phyloP scores from a whole-genome alignment of 2,329 filamentous ascomycete genomes.

The Thelonectria blattea region DNA sequence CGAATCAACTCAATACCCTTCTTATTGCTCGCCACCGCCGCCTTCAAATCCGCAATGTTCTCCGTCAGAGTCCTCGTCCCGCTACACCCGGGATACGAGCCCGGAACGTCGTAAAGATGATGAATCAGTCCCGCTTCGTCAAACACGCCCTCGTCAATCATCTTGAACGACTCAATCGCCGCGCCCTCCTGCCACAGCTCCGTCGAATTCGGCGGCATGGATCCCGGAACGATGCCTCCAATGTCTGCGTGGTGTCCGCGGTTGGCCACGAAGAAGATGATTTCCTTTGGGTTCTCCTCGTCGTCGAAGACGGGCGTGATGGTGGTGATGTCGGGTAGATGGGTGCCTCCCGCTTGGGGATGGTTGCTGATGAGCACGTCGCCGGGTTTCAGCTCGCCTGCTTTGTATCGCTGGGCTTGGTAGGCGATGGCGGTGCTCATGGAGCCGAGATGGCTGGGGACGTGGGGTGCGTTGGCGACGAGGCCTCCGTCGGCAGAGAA shows the following conservation, averaged over 20 bases:
- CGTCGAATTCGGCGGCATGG: constrained; percentile 74
- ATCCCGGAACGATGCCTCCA: constrained; percentile 71
- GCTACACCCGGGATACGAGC: constrained; percentile 46
- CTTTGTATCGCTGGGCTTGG: constrained; percentile 71
- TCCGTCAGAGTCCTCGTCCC: constrained; percentile 75
- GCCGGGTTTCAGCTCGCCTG: constrained; percentile 71
- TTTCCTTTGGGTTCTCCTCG: constrained; percentile 36
- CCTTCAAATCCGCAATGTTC: constrained; percentile 86
- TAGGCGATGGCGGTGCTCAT: constrained; percentile 77
- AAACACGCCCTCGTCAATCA: constrained; percentile 37
- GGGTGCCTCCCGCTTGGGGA: constrained; percentile 55
- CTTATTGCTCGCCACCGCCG: constrained; percentile 84
- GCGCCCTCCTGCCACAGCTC: constrained; percentile 65
- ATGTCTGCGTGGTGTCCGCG: constrained; percentile 45
- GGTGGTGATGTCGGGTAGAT: constrained; percentile 38
- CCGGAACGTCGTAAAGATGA: constrained; percentile 55
- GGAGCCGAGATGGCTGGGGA: constrained; percentile 76
- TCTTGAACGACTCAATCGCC: constrained; percentile 53
- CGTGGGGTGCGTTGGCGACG: constrained; percentile 76
- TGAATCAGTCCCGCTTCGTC: constrained; percentile 60
- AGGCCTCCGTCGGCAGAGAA: constrained; percentile 76
- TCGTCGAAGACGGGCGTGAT: constrained; percentile 41
- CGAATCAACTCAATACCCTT: constrained; percentile 82
- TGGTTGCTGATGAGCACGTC: constrained; percentile 74
- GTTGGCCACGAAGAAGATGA: constrained; percentile 44